Evolutionary conservation across 139 green algal species (phyloP).

Genomic region (Tetradesmus obliquus): DNA sequence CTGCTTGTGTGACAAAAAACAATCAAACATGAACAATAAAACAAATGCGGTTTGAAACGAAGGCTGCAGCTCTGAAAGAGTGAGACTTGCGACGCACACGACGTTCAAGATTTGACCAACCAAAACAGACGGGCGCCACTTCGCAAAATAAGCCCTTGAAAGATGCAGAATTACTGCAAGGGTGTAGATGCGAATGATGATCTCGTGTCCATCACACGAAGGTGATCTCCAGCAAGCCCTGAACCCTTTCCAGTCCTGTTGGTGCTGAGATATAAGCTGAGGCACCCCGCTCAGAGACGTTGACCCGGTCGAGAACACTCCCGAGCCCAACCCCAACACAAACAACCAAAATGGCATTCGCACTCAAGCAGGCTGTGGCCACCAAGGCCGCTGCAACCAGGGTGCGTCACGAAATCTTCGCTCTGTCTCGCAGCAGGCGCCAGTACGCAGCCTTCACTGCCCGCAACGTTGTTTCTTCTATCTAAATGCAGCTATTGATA

Average conservation of each 20-base stretch:
- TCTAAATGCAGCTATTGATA: background rate
- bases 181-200: background rate
- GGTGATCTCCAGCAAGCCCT: background rate
- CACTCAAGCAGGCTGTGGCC: slow-evolving; percentile 7
- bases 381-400: background rate
- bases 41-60: too few relatives aligned
- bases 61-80: background rate
- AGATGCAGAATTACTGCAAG: background rate
- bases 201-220: background rate
- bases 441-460: background rate
- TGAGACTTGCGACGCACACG: background rate
- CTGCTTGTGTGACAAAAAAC: too few relatives aligned
- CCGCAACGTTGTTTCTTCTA: background rate
- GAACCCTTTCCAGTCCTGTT: background rate
- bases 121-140: background rate
- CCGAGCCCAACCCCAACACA: background rate
- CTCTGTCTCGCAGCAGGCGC: background rate
- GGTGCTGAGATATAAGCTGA: background rate
- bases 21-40: too few relatives aligned
- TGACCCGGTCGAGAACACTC: background rate
- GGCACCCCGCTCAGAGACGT: background rate
- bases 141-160: background rate
- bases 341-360: background rate
- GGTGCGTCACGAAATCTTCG: background rate
- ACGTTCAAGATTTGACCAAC: background rate